Base-by-base conservation (phyloP, 2,329 filamentous ascomycete genomes). In the Torrubiella hemipterigena region DNA sequence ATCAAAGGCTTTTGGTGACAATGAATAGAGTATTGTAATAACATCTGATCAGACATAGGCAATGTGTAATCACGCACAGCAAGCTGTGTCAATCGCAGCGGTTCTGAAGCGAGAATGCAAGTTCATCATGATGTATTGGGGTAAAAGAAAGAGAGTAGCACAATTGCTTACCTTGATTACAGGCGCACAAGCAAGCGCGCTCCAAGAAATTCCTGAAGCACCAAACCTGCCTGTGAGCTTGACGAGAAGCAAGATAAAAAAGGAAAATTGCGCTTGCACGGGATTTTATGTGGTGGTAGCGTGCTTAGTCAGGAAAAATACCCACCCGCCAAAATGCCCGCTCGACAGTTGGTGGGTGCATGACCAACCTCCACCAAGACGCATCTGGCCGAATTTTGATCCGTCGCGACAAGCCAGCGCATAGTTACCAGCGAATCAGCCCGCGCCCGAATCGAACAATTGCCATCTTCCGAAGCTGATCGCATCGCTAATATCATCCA, bases 21-120 rank as follows among this genome's bases (percentile, higher is more conserved):
- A 10, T 17, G 21, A 30, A 27, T 20, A 3, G 18, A 18, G 14
- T 25, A 30, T 35, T 16, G 19, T 16, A n/a, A 39, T 30, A 27
- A 29, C 16, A 24, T 24, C 30, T 24, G 13, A 36, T 61, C 58
- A 61, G 58, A 45, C 21, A 45, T 47, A 50, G 48, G 59, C 56
- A 54, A 48, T 44, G 49, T 59, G 34, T 53, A 50, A 58, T 63
- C 60, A 61, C 40, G 26, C 56, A 55, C 57, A 56, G 55, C 51
- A 51, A 53, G 51, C 56, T 51, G 56, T 51, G 54, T 63, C 57
- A 61, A 59, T 58, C 59, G 60, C 60, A 63, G 60, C 60, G 60
- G 60, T 63, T 63, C 60, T 63, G 56, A 61, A 58, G 56, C 55
- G 55, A 57, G 37, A 43, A 51, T 56, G 55, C 54, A 44, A 50